Percentiles rank a stretch among this genome's conserved stretches.
phyloP scores from a whole-genome alignment of 2,329 filamentous ascomycete species.

The Orbilia quercus region DNA sequence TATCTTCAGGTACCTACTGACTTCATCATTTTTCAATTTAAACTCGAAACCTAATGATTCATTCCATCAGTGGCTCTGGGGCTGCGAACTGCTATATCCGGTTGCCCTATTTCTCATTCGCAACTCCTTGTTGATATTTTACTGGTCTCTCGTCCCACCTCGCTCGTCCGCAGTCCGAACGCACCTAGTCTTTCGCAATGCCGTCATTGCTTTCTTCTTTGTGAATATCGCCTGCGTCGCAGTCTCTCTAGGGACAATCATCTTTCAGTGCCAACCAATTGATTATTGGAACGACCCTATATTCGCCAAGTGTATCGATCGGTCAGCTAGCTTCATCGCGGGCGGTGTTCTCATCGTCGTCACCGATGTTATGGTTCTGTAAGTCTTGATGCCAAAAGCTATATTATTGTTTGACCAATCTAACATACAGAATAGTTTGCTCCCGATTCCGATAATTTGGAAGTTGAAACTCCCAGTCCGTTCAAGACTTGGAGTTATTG shows the following conservation, averaged over 20 bases:
- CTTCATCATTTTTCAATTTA: not conserved
- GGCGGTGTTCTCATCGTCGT: constrained; percentile 72
- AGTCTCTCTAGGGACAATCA: constrained; percentile 58
- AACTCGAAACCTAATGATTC: not conserved
- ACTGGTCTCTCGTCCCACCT: constrained; percentile 50
- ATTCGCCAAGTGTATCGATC: constrained; percentile 64
- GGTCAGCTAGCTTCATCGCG: constrained; percentile 68
- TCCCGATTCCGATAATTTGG: constrained; percentile 67
- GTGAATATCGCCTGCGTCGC: constrained; percentile 46
- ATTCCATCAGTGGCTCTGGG: constrained; percentile 33
- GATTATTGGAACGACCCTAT: constrained; percentile 61
- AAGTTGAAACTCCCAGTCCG: constrained; percentile 65
- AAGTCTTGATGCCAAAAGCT: constrained; percentile 3
- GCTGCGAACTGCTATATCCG: constrained; percentile 46
- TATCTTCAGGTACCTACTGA: constrained; percentile 29
- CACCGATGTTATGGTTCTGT: constrained; percentile 70
- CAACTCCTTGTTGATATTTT: constrained; percentile 52
- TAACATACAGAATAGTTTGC: constrained; percentile 58
- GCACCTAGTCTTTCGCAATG: constrained; percentile 47
- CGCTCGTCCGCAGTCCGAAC: constrained; percentile 44
- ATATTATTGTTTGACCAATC: not conserved
- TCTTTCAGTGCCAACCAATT: constrained; percentile 64
- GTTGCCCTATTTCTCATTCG: constrained; percentile 42
- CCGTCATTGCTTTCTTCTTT: constrained; percentile 51
- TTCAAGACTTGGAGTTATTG: constrained; percentile 66